Evolutionary conservation across 352 stramenopile genomes (phyloP).

Genomic region (Pythium inflatum): DNA sequence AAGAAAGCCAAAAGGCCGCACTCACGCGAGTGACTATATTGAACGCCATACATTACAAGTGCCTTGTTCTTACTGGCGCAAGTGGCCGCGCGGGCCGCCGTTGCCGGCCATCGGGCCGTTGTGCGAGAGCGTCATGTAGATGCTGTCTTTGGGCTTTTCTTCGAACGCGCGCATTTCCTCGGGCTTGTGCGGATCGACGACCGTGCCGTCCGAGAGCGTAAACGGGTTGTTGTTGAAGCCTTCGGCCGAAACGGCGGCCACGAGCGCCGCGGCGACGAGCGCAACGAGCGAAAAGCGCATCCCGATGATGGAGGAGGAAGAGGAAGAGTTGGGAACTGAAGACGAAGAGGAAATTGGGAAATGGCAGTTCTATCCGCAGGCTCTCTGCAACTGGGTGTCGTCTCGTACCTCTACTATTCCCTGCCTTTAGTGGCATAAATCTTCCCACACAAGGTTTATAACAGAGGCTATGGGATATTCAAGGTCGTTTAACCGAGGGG

Average conservation of each 20-base stretch:
- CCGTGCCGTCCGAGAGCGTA: constrained; percentile 36
- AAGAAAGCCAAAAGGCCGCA: not conserved
- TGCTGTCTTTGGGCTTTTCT: constrained; percentile 23
- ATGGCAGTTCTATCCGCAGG: too few species aligned
- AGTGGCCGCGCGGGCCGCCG: constrained; percentile 4
- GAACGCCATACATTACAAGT: too few species aligned
- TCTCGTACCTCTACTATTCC: too few species aligned
- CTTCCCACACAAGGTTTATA: not conserved
- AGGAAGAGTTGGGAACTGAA: not conserved
- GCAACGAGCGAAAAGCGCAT: not conserved
- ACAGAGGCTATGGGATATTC: not conserved
- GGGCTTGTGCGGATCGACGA: constrained; percentile 35
- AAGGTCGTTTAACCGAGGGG: not conserved
- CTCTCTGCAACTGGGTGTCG: too few species aligned
- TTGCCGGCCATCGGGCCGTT: constrained; percentile 38
- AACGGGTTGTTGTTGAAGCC: constrained; percentile 30
- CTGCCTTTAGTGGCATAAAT: too few species aligned
- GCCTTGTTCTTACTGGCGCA: too few species aligned
- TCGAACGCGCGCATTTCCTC: constrained; percentile 25
- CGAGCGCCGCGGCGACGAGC: constrained; percentile 4
- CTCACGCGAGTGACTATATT: not conserved
- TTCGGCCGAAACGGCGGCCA: constrained; percentile 6
- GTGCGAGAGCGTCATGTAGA: constrained; percentile 42
- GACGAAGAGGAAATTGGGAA: not conserved
- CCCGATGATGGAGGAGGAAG: not conserved